Evolutionary conservation across 257 asterid species (phyloP), one percentile per base, ranked within the genome.

Genomic region (Gentiana macrophylla): DNA sequence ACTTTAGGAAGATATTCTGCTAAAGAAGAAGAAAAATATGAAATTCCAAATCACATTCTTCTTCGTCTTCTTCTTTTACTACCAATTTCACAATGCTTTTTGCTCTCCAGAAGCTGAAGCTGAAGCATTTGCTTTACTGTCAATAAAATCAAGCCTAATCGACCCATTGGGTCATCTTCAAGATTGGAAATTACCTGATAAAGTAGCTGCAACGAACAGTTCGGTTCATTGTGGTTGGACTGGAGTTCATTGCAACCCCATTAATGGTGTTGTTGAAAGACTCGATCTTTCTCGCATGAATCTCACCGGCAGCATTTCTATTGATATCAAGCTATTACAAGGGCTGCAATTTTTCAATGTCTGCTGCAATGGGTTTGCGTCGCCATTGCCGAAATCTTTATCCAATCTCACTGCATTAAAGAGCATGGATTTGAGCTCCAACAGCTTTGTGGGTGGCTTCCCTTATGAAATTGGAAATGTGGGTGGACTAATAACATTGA

Each of bases 231-330:
- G 96, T 70, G 72, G 54, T 52, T 87, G 93, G 94, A 70, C 67
- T 1, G 94, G 96, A 59, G 82, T 87, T 36, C 54, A 49, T 13
- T 86, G 96, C 84, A 79, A 64, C 77, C 51, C 80, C 6, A 24
- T 24, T 24, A 53, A 68, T 51, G 84, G 89, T 52, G 62, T 64
- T 1, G 60, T 84, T 1, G 76, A 82, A 48, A 66, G 44, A 56
- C 89, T 87, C 47, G 77, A 84, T 73, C 81, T 87, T 52, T 75
- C 96, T 44, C 56, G 57, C 70, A 77, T 70, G 95, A 83, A 83
- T 73, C 86, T 86, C 37, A 67, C 80, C 4, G 95, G 94, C 10
- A 74, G 43, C 5, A 48, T 86, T 1, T 63, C 87, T 1, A 77
- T 67, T 24, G 76, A 75, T 12, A 71, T 87, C 54, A 78, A 72